Base-by-base conservation (phyloP, 257 asterid genomes). In the Lavandula angustifolia region DNA sequence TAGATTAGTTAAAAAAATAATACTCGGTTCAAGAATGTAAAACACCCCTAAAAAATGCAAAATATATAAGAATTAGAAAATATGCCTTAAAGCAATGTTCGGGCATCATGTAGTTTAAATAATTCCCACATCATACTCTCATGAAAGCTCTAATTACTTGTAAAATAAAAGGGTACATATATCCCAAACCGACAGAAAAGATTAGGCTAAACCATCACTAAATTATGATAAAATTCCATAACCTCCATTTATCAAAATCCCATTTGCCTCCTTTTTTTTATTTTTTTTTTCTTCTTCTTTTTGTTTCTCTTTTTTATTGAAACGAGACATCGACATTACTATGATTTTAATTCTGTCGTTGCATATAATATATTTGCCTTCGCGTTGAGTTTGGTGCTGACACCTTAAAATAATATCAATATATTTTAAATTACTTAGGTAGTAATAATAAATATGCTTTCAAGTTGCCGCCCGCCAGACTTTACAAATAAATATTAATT, bases 331-430 rank as follows among this genome's bases (percentile, higher is more conserved):
- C 48, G 17, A n/a, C 42, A 68, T 27, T 38, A 42, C 55, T 60
- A 34, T 37, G 11, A 18, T 22, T 64, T 38, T 4, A 32, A 54
- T 32, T 32, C 6, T 33, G 32, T 40, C 40, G 32, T 40, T 52
- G 34, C 48, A 54, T 17, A 43, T 54, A 42, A 32, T 66, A 66
- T 14, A 3, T 62, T 31, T 54, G 18, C 10, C 37, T 51, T 42
- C n/a, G 51, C 12, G 53, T 32, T 67, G 16, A 33, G 65, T 67
- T 67, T 44, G 72, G 58, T 67, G 33, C 12, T 7, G 53, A 17
- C 72, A 54, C 43, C 3, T 3, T 32, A 1, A 42, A 44, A 14
- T 9, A 41, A 31, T 56, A 2, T 6, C 8, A 4, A 31, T 7
- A 66, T 42, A 66, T 54, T 41, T 54, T 6, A 33, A 3, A 0